Evolutionary conservation across 2,329 filamentous ascomycete species (phyloP), one percentile per base, ranked within the genome.

Genomic region (Epichloe sibirici): DNA sequence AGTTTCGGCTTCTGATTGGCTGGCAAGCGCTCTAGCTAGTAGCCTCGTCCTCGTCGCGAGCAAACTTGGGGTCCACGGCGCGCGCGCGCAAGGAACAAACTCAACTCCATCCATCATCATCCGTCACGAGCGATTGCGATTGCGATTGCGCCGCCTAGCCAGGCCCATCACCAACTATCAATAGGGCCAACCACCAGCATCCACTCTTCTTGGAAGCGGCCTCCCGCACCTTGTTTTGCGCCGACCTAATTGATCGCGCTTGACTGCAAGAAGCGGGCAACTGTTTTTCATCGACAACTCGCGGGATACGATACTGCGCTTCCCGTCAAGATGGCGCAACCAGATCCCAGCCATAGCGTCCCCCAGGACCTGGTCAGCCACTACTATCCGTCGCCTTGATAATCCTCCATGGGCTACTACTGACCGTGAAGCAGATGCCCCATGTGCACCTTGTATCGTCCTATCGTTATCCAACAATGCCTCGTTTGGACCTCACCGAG

Each of bases 381-480:
- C 37, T 45, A 42, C 34, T 42, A 51, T 49, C 45, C 48, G 47
- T 51, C 11, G 17, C 2, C 5, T 21, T 49, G n/a, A 2, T 13
- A 34, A 43, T 53, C 45, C 51, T 28, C n/a, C 51, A 42, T 35
- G 28, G 49, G 45, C 51, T 31, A 59, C 66, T 34, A 65, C 48
- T 55, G 44, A 8, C 42, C 8, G 21, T 42, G 11, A 34, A 37
- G 17, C 64, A 93, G 88, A 80, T 94, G 64, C 85, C 83, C 51
- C 91, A 97, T 72, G 82, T 96, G 61, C 91, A 97, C 68, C 81
- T 96, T 56, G 76, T 96, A 57, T 96, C 90, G 48, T 85, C 83
- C 42, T 86, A 85, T 66, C 81, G 85, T 62, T 96, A 90, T 68
- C 87, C 91, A 2, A 71, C 80, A 55, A 81, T 86, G 63, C 81